Evolutionary conservation across 345 rosid species (phyloP).

Genomic region (Citrus reticulata): DNA sequence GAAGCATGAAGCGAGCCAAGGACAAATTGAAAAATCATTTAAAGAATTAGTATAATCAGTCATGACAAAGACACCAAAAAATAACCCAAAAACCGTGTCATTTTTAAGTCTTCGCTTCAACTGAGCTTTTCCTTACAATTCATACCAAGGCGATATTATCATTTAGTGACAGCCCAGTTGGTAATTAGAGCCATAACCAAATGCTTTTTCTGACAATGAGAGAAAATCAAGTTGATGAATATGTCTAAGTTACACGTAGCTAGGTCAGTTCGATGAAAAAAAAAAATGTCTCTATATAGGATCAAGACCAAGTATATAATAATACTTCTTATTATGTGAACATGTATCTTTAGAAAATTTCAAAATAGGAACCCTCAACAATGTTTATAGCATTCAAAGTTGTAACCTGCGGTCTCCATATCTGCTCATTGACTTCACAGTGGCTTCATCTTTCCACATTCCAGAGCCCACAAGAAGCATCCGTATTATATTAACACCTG

Average conservation of each 20-base stretch:
- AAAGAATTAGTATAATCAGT: not conserved
- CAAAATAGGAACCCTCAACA: not conserved
- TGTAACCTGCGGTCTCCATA: constrained; percentile 77
- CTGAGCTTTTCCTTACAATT: not conserved
- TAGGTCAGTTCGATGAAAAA: not conserved
- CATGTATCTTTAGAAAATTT: not conserved
- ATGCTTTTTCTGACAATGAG: not conserved
- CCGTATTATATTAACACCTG: constrained; percentile 65
- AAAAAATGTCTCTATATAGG: not conserved
- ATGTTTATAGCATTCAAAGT: not conserved
- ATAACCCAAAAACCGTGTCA: not conserved
- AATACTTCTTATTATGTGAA: not conserved
- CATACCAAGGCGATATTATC: not conserved
- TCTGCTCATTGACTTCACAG: constrained; percentile 95
- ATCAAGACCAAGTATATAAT: not conserved
- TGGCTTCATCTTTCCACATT: constrained; percentile 75
- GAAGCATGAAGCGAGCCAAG: constrained; percentile 26
- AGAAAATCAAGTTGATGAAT: not conserved
- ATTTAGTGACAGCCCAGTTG: not conserved
- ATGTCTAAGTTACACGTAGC: not conserved
- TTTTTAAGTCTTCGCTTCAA: not conserved
- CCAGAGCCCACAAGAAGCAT: constrained; percentile 83
- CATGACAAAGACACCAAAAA: not conserved
- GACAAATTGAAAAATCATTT: constrained; percentile 9
- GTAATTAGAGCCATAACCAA: not conserved